These are phyloP conservation scores for Poa pratensis DNA, from an alignment of 176 grass and related monocot species.

Conservation along the genomic window DNA sequence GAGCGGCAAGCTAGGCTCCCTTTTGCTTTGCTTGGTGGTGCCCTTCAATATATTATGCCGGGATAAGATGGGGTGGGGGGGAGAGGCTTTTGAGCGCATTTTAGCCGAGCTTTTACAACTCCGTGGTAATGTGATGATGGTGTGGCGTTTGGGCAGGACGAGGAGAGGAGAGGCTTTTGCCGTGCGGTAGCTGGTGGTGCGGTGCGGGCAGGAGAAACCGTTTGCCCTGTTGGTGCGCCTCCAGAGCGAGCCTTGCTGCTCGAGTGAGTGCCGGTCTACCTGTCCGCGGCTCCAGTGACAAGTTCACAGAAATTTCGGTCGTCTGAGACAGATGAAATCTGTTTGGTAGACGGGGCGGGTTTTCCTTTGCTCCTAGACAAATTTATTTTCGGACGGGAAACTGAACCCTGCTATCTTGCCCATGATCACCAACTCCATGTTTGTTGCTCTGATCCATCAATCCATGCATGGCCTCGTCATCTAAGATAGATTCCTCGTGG, in stretches of 20 bases:
- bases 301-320: not conserved
- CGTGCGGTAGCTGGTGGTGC: conserved; percentile 14
- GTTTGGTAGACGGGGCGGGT: not conserved
- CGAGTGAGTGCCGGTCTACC: conserved; percentile 15
- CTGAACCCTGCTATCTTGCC: not conserved
- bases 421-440: not conserved
- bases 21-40: conserved; percentile 30
- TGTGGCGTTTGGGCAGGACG: not conserved
- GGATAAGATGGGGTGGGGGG: conserved; percentile 31
- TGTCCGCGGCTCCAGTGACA: not conserved
- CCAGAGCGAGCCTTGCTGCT: not conserved
- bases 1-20: not conserved
- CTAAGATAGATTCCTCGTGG: conserved; percentile 19
- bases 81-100: conserved; percentile 46
- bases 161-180: conserved; percentile 5
- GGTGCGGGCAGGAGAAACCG: conserved; percentile 39
- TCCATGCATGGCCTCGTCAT: conserved; percentile 36
- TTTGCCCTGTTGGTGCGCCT: not conserved
- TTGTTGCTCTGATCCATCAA: not conserved
- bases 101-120: conserved; percentile 43
- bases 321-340: not conserved
- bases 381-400: not conserved
- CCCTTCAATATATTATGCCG: conserved; percentile 33
- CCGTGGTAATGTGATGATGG: conserved; percentile 52
- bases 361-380: not conserved